These are phyloP conservation scores for Yamadazyma dendronema DNA, from an alignment of 1,139 yeast species.

Conservation along the genomic window DNA sequence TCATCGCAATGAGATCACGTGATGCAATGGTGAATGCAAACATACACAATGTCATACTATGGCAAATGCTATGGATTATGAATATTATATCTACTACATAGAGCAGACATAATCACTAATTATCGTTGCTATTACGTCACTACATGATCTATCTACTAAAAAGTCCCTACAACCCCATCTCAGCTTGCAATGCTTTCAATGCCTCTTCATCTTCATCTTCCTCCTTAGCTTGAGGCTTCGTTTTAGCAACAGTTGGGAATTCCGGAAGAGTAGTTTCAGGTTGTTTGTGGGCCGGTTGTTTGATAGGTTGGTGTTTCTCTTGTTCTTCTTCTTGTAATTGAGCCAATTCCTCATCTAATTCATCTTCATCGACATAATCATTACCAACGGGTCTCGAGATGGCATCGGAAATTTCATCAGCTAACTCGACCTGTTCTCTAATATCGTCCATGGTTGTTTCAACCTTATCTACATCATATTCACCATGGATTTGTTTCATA, in stretches of 20 bases:
- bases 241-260: constrained; percentile 46
- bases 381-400: constrained; percentile 87
- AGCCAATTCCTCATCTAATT: constrained; percentile 87
- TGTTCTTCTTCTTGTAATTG: constrained; percentile 80
- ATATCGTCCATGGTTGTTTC: constrained; percentile 99
- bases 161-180: constrained; percentile 97
- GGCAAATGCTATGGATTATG: no score
- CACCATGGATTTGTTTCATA: constrained; percentile 94
- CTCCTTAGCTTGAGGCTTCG: constrained; percentile 42
- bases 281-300: constrained; percentile 11
- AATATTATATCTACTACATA: no score
- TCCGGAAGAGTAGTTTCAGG: constrained; percentile 36
- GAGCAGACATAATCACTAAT: no score
- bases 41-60: no score
- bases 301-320: constrained; percentile 25
- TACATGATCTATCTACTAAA: constrained; percentile 32
- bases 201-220: constrained; percentile 93
- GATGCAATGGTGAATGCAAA: no score
- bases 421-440: constrained; percentile 91
- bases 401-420: constrained; percentile 95
- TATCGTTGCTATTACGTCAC: no score
- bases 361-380: constrained; percentile 77
- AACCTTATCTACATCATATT: constrained; percentile 92
- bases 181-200: constrained; percentile 83
- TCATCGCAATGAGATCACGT: no score